Conservation (phyloP, 805 yeast species). For the Pichia manshurica region DNA sequence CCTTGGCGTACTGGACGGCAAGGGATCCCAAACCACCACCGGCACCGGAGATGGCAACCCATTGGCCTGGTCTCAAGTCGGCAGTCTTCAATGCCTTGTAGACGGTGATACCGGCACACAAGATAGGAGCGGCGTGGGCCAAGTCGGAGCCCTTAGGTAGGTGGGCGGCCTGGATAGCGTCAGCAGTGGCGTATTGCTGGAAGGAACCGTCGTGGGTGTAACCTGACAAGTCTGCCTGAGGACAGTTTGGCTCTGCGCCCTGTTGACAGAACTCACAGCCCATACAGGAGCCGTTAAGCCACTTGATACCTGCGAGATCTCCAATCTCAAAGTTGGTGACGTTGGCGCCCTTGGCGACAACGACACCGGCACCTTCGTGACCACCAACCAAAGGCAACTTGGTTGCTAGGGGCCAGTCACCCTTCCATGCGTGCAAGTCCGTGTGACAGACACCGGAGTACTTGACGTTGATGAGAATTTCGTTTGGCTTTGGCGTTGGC, state of each 20-base stretch:
- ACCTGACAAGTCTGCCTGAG: slow-evolving; percentile 69
- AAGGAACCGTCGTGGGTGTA: slow-evolving; percentile 88
- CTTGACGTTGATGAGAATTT: slow-evolving; percentile 73
- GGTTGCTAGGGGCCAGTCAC: slow-evolving; percentile 82
- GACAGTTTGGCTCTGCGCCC: slow-evolving; percentile 67
- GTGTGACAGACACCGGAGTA: slow-evolving; percentile 94
- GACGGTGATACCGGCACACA: slow-evolving; percentile 89
- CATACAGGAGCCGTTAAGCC: slow-evolving; percentile 76
- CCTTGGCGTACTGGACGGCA: slow-evolving; percentile 72
- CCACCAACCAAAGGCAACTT: slow-evolving; percentile 80
- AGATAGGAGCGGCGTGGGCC: slow-evolving; percentile 72
- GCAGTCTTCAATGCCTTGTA: slow-evolving; percentile 87
- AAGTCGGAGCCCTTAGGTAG: slow-evolving; percentile 71
- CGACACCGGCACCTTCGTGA: slow-evolving; percentile 87
- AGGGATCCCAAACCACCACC: slow-evolving; percentile 79
- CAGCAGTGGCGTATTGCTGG: slow-evolving; percentile 88
- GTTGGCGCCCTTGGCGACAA: slow-evolving; percentile 66
- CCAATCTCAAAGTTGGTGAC: slow-evolving; percentile 72
- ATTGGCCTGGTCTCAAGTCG: slow-evolving; percentile 66
- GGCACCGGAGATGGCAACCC: slow-evolving; percentile 76
- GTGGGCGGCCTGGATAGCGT: slow-evolving; percentile 79
- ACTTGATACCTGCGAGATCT: slow-evolving; percentile 77
- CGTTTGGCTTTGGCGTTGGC: slow-evolving; percentile 71
- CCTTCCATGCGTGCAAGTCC: slow-evolving; percentile 90
- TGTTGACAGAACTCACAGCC: slow-evolving; percentile 69